Base-by-base conservation (phyloP, 148 eudicot genomes). In the Linanthus parryae region DNA sequence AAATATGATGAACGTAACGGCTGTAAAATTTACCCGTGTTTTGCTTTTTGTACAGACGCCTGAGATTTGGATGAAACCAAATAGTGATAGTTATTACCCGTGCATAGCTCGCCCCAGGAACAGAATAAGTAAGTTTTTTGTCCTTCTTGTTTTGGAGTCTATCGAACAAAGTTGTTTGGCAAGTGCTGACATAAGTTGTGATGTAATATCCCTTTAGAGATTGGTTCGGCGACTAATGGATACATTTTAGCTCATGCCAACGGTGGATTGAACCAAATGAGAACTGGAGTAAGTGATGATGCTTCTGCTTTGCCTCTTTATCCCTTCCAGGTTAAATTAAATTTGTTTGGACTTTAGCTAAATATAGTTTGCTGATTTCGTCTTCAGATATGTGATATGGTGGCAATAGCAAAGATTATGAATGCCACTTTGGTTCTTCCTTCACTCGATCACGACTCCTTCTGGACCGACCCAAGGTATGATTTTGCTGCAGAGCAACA, bases 221-320 rank as follows among this genome's bases (percentile, higher is more conserved):
- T 39, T 0, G 58, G 61, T 4, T 35, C 66, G 8, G 40, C 66
- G 27, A 75, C 85, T 13, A 76, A 83, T 61, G 90, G 90, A 7
- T 83, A 83, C 27, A 47, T 83, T 10, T 7, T 79, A 26, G 77
- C 68, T 56, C 81, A 79, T 48, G 90, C 90, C 43, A 83, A 83
- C 61, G 90, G 90, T 8, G 90, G 90, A 31, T 56, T 83, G 64
- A 83, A 79, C 48, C 85, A 76, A 60, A 79, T 83, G 85, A 76
- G 85, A 73, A 74, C 71, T 38, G 90, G 59, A 18, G 59, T 55
- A 29, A 11, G 35, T 31, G 35, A 31, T 31, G 35, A 31, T 31
- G 11, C 35, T 31, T 31, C n/a, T n/a, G n/a, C n/a, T n/a, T n/a
- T n/a, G n/a, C n/a, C n/a, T n/a, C n/a, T n/a, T n/a, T n/a, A n/a